Evolutionary conservation across 1,284 basidiomycete species (phyloP).

Genomic region (Ganoderma meredithae): DNA sequence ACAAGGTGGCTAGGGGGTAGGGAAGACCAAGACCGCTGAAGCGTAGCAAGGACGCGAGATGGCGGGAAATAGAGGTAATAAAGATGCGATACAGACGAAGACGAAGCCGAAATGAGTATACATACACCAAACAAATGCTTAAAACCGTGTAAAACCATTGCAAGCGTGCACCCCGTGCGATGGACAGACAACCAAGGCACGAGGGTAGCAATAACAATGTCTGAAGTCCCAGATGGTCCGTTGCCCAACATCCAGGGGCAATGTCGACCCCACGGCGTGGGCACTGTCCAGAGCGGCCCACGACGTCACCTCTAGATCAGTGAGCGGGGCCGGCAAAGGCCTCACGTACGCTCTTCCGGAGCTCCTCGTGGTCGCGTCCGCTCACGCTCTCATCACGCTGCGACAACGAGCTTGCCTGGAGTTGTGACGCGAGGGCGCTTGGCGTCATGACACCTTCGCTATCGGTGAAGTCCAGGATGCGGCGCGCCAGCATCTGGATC

Average conservation of each 20-base stretch:
- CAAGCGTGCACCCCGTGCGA: constrained; percentile 13
- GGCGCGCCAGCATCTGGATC: constrained; percentile 84
- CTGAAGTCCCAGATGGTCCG: constrained; percentile 27
- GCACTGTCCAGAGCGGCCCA: constrained; percentile 1
- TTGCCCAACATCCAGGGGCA: constrained; percentile 21
- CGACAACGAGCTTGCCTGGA: constrained; percentile 62
- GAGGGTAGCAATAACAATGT: constrained; percentile 4
- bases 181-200: constrained; percentile 1
- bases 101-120: constrained; percentile 10
- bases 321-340: constrained; percentile 59
- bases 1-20: background rate
- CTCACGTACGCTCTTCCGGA: constrained; percentile 80
- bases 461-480: constrained; percentile 88
- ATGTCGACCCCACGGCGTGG: constrained; percentile 8
- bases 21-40: constrained; percentile 15
- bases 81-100: constrained; percentile 34
- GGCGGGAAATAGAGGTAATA: constrained; percentile 25
- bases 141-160: constrained; percentile 2
- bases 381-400: constrained; percentile 58
- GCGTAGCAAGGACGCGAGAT: background rate
- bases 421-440: constrained; percentile 68
- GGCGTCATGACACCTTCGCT: constrained; percentile 64
- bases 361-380: constrained; percentile 75
- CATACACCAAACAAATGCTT: constrained; percentile 4
- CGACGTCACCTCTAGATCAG: constrained; percentile 27